Conservation (phyloP, 176 grass and related monocot species). For the Phoenix roebelenii region DNA sequence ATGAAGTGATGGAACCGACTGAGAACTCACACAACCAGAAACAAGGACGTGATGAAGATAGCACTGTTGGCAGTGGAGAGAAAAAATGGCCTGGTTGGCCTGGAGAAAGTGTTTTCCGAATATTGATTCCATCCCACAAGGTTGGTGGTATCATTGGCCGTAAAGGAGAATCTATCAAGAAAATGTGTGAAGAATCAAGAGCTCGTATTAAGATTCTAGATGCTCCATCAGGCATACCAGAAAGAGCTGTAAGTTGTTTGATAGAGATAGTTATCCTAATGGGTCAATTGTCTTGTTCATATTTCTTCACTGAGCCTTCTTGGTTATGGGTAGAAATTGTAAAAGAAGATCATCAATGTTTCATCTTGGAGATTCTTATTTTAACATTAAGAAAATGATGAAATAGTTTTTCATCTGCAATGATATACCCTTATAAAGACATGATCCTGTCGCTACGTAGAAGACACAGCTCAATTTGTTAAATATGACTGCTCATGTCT, state of each 20-base stretch:
- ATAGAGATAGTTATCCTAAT: too few relatives aligned
- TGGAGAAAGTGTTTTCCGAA: slow-evolving; percentile 78
- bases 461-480: too few relatives aligned
- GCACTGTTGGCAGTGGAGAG: slow-evolving; percentile 21
- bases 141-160: slow-evolving; percentile 87
- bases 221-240: slow-evolving; percentile 60
- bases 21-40: slow-evolving; percentile 20
- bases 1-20: slow-evolving; percentile 24
- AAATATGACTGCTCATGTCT: too few relatives aligned
- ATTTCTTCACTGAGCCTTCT: too few relatives aligned
- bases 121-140: slow-evolving; percentile 70
- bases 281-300: too few relatives aligned
- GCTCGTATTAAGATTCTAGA: slow-evolving; percentile 95
- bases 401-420: too few relatives aligned
- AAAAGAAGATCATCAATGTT: too few relatives aligned
- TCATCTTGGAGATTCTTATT: too few relatives aligned
- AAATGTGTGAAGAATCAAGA: slow-evolving; percentile 88
- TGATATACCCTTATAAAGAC: too few relatives aligned
- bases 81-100: slow-evolving; percentile 91
- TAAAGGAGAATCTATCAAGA: slow-evolving; percentile 95
- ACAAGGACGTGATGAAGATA: slow-evolving; percentile 11
- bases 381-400: too few relatives aligned
- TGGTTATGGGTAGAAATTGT: too few relatives aligned
- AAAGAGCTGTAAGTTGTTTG: slow-evolving; percentile 69
- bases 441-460: too few relatives aligned